phyloP scores from a whole-genome alignment of 352 stramenopile genomes.

The Thalassiosira livingstoniorum region DNA sequence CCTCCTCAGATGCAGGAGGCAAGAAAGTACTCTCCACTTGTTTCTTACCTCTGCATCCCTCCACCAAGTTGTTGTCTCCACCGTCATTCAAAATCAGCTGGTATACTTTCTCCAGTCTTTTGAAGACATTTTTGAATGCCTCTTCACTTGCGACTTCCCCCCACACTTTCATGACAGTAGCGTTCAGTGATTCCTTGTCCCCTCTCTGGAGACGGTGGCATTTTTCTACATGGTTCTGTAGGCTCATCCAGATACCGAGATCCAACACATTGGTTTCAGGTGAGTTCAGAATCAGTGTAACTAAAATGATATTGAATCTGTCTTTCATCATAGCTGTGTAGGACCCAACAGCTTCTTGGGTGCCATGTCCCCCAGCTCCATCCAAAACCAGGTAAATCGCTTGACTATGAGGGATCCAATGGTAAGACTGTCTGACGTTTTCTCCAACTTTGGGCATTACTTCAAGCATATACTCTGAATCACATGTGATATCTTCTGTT shows the following conservation, averaged over 20 bases:
- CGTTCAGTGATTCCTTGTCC: neutral
- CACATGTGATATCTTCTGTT: neutral
- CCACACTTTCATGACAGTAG: no score
- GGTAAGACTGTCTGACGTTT: neutral
- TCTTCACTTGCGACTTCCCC: no score
- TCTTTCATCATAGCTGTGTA: neutral
- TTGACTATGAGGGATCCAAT: neutral
- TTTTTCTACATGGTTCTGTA: neutral
- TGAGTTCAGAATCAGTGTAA: neutral
- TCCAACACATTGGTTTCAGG: neutral
- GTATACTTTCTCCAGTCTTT: slow-evolving; percentile 43
- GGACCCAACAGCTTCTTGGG: neutral
- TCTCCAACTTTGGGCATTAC: neutral
- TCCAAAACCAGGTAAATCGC: no score
- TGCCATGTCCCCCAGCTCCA: neutral
- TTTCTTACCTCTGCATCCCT: no score
- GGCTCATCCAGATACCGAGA: neutral
- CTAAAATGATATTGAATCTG: neutral
- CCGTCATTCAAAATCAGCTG: no score
- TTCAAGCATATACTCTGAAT: neutral
- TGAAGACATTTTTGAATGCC: slow-evolving; percentile 32
- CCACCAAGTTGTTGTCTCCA: no score
- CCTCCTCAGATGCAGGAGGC: no score
- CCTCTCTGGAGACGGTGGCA: neutral
- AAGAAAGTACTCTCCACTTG: no score